Percentiles rank a stretch among this genome's conserved stretches.
Conservation (phyloP, 1,284 basidiomycete genomes). For the Malassezia equina region DNA sequence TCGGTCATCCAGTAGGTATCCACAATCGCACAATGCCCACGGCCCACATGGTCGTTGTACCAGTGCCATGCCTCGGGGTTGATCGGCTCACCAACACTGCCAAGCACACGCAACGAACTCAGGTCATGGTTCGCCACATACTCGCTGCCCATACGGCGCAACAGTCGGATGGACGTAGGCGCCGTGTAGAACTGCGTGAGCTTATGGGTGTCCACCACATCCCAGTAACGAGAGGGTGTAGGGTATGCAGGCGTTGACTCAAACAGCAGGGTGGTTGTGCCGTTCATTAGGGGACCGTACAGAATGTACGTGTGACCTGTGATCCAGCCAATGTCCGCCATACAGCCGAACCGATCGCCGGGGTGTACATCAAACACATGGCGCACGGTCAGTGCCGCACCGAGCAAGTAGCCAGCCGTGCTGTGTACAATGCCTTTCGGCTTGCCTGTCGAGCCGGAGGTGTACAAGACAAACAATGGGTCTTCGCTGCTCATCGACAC, state of each 20-base stretch:
- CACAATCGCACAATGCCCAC: slow-evolving; percentile 79
- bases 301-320: slow-evolving; percentile 97
- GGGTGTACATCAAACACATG: slow-evolving; percentile 88
- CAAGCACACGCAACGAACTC: slow-evolving; percentile 71
- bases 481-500: slow-evolving; percentile 82
- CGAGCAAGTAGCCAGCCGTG: slow-evolving; percentile 83
- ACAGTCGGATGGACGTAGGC: slow-evolving; percentile 62
- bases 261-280: slow-evolving; percentile 84
- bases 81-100: slow-evolving; percentile 93
- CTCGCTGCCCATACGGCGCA: slow-evolving; percentile 76
- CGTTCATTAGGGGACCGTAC: slow-evolving; percentile 85
- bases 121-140: slow-evolving; percentile 79
- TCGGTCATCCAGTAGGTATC: slow-evolving; percentile 75
- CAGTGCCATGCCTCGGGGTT: slow-evolving; percentile 99
- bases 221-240: slow-evolving; percentile 90
- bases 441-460: slow-evolving; percentile 88
- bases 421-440: slow-evolving; percentile 96
- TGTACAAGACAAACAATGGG: slow-evolving; percentile 91
- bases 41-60: slow-evolving; percentile 91
- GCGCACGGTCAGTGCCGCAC: slow-evolving; percentile 82
- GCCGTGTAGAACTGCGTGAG: slow-evolving; percentile 57
- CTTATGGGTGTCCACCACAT: slow-evolving; percentile 83
- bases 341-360: slow-evolving; percentile 71
- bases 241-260: slow-evolving; percentile 97
- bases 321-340: slow-evolving; percentile 99